Evolutionary conservation across 192 early-diverging fungal genomes (phyloP), one percentile per base, ranked within the genome.

Genomic region (Spinellus fusiger): DNA sequence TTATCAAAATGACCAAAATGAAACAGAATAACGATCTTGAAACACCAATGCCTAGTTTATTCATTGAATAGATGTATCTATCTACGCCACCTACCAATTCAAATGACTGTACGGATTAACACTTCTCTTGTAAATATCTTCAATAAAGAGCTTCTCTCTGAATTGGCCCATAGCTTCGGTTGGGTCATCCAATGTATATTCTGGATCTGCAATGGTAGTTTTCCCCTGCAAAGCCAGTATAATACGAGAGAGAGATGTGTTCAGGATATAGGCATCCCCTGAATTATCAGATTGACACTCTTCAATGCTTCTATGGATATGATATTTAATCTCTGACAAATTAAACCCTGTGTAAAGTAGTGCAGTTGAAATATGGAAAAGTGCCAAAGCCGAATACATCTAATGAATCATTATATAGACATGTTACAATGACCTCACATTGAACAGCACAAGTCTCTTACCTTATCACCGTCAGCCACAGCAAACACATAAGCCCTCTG

Each of bases 401-500:
- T 62, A 46, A 23, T 28, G 1, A 59, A 28, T 22, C 9, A 47
- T 47, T 38, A 48, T 31, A 59, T 28, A 35, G 1, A 20, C 1
- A n/a, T 28, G 20, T 28, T 26, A 15, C 6, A 20, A 15, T 10
- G 35, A 16, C 32, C 12, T n/a, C 46, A 18, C n/a, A 27, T 54
- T 31, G 16, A 25, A 34, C 22, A 49, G 5, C 22, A 60, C 34
- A 29, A 60, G 18, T 7, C 25, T 34, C 27, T 61, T 63, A 63
- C 61, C 22, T 59, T 66, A 51, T 66, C 65, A 27, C 65, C 65
- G 20, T 49, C 65, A 52, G 65, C 56, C 22, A 66, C 40, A 12
- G 65, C 65, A 40, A 40, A 60, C 31, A 60, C 60, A 16, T 66
- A 66, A 25, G 65, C 65, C 9, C 58, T 22, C 54, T 66, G 56